Evolutionary conservation across 2,329 filamentous ascomycete genomes (phyloP).

Genomic region (Neonectria ditissima): DNA sequence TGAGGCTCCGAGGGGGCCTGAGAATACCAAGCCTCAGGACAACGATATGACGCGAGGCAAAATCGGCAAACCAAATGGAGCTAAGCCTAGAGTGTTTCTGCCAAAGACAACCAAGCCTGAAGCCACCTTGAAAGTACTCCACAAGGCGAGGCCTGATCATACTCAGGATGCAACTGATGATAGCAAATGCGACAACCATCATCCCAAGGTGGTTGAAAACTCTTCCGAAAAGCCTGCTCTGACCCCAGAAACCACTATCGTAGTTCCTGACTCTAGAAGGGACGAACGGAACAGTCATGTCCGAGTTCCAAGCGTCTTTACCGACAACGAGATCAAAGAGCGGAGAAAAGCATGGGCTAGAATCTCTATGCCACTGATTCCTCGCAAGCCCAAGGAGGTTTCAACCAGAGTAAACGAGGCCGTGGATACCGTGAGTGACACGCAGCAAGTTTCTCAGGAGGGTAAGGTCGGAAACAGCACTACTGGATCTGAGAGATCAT

Average conservation of each 20-base stretch:
- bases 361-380: constrained; percentile 50
- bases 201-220: not conserved
- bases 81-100: not conserved
- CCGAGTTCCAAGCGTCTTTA: constrained; percentile 42
- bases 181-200: not conserved
- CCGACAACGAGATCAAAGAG: constrained; percentile 47
- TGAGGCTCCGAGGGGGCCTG: not conserved
- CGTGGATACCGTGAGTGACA: constrained; percentile 3
- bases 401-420: constrained; percentile 17
- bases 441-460: not conserved
- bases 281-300: constrained; percentile 9
- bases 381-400: constrained; percentile 29
- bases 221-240: not conserved
- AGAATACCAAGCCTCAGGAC: not conserved
- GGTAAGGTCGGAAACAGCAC: constrained; percentile 19
- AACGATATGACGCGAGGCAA: not conserved
- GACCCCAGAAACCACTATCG: not conserved
- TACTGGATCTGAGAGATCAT: constrained; percentile 25
- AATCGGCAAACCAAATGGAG: not conserved
- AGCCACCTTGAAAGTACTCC: not conserved
- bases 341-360: constrained; percentile 50
- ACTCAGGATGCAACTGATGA: not conserved
- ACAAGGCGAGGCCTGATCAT: not conserved
- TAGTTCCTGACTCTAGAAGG: not conserved
- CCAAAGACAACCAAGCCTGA: not conserved